Percentiles rank a stretch among this genome's conserved stretches.
Evolutionary conservation across 768 basidiomycete species (phyloP).

Genomic region (Hirschioporus abietinus): DNA sequence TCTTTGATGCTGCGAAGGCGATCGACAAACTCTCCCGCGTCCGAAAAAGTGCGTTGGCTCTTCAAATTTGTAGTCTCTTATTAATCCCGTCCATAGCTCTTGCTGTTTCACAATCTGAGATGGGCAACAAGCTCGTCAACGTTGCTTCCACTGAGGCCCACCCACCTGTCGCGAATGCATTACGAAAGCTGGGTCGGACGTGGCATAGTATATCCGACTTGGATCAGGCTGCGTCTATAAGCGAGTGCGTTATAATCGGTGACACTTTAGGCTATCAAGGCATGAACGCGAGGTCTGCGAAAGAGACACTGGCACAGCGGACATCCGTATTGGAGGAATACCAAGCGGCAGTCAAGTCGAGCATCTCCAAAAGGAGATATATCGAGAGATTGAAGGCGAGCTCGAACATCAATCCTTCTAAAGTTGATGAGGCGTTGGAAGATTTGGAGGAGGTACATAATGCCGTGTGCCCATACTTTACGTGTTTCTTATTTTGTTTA

Average conservation of each 20-base stretch:
- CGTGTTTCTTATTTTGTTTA: constrained; percentile 12
- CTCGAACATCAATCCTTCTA: constrained; percentile 77
- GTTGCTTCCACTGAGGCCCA: constrained; percentile 88
- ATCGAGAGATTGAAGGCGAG: constrained; percentile 88
- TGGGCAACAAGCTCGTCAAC: constrained; percentile 89
- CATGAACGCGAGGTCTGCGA: constrained; percentile 93
- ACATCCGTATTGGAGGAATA: constrained; percentile 92
- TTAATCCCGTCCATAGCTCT: constrained; percentile 46
- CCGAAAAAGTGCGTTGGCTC: constrained; percentile 57
- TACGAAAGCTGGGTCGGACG: constrained; percentile 80
- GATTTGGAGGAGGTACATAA: constrained; percentile 81
- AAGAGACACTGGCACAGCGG: constrained; percentile 88
- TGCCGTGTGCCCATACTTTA: neutral
- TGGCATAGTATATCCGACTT: constrained; percentile 88
- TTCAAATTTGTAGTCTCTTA: constrained; percentile 8
- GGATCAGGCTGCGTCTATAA: constrained; percentile 86
- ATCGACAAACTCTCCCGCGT: constrained; percentile 80
- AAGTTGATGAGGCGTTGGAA: constrained; percentile 86
- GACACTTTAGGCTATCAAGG: constrained; percentile 96
- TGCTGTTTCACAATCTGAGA: constrained; percentile 74
- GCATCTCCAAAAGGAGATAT: constrained; percentile 87
- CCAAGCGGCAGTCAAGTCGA: constrained; percentile 86
- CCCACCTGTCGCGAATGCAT: constrained; percentile 73
- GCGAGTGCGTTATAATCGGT: constrained; percentile 93
- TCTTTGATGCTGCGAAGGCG: constrained; percentile 88